A percentile compares a stretch with the other conserved stretches of the same genome.
Conservation (phyloP, 768 basidiomycete species). For the Tricholoma hemisulphureum region DNA sequence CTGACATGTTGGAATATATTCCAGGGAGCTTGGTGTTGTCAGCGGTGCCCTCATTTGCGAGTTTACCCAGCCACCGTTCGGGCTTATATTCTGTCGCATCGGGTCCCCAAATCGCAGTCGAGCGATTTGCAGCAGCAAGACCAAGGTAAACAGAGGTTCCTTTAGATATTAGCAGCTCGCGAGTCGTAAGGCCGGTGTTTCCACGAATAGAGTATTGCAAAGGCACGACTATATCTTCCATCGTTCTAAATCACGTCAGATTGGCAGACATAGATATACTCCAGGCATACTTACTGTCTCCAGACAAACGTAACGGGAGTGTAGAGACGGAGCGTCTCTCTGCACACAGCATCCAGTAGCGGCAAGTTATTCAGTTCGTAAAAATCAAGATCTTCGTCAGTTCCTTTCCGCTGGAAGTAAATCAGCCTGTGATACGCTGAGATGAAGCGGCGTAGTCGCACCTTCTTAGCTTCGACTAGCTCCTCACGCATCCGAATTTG, state of each 20-base stretch:
- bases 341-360: conserved; percentile 37
- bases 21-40: conserved; percentile 40
- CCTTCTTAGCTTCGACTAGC: conserved; percentile 7
- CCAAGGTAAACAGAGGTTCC: conserved; percentile 36
- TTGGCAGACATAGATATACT: not conserved
- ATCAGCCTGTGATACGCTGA: not conserved
- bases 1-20: conserved; percentile 41
- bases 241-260: conserved; percentile 23
- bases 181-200: conserved; percentile 23
- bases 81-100: conserved; percentile 50
- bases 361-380: conserved; percentile 37
- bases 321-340: conserved; percentile 35
- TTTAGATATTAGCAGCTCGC: conserved; percentile 36
- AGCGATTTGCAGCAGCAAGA: conserved; percentile 32
- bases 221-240: conserved; percentile 33
- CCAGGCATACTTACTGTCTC: conserved; percentile 27
- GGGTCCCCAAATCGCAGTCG: conserved; percentile 44
- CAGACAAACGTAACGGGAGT: conserved; percentile 26
- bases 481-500: conserved; percentile 32
- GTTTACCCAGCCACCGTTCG: conserved; percentile 43
- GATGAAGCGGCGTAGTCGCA: not conserved
- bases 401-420: conserved; percentile 12
- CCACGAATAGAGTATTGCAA: conserved; percentile 31
- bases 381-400: conserved; percentile 30
- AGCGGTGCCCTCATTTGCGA: conserved; percentile 22